Evolutionary conservation across 345 rosid species (phyloP).

Genomic region (Eucalyptus polybractea): DNA sequence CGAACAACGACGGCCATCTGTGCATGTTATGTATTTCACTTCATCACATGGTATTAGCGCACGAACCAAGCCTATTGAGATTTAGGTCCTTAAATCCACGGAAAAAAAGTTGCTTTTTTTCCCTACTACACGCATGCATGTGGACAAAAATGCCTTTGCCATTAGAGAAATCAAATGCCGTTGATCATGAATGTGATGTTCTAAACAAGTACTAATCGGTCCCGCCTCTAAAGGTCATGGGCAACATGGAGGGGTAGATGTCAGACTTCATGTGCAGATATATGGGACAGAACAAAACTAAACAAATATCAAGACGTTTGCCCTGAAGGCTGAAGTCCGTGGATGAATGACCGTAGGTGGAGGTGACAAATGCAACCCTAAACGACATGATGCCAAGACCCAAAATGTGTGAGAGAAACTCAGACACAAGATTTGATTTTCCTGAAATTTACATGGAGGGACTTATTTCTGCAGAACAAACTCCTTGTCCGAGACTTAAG

Average conservation of each 20-base stretch:
- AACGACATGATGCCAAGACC: not conserved
- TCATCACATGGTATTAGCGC: too few relatives aligned
- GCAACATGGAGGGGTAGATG: not conserved
- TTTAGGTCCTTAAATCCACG: too few relatives aligned
- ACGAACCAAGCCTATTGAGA: too few relatives aligned
- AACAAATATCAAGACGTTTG: not conserved
- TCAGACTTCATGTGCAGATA: not conserved
- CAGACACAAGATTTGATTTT: not conserved
- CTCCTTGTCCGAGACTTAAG: not conserved
- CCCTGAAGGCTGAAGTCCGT: not conserved
- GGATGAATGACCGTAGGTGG: not conserved
- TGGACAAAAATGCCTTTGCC: not conserved
- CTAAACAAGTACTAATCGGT: not conserved
- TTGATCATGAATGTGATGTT: not conserved
- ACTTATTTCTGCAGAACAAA: not conserved
- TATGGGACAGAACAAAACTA: not conserved
- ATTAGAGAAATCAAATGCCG: not conserved
- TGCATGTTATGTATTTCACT: too few relatives aligned
- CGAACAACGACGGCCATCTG: accelerated
- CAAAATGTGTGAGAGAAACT: not conserved
- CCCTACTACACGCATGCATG: too few relatives aligned
- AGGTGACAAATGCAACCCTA: not conserved
- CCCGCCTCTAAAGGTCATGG: not conserved
- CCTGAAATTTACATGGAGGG: not conserved
- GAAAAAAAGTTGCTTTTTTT: too few relatives aligned